Evolutionary conservation across 306 rosid genomes (phyloP).

Genomic region (Malus asiatica): DNA sequence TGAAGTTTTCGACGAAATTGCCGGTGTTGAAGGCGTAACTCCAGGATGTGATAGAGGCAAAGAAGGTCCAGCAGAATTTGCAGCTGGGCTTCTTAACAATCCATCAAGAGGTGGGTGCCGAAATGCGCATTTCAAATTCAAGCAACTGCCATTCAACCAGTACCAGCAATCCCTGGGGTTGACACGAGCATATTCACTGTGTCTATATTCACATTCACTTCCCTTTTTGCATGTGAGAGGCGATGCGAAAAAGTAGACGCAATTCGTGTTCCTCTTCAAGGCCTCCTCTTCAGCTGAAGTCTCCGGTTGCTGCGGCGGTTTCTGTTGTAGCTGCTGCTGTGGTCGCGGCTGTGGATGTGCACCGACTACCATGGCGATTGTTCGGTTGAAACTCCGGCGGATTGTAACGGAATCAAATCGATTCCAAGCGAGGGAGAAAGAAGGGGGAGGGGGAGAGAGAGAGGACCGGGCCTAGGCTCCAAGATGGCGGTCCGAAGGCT

Average conservation of each 20-base stretch:
- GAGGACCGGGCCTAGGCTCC: too few species aligned
- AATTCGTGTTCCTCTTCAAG: slow-evolving; percentile 84
- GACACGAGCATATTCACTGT: slow-evolving; percentile 83
- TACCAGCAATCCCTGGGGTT: slow-evolving; percentile 96
- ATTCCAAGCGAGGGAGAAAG: background rate
- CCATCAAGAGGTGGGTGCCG: slow-evolving; percentile 97
- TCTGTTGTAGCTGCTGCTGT: slow-evolving; percentile 20
- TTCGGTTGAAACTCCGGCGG: slow-evolving; percentile 9
- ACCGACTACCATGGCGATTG: slow-evolving; percentile 62
- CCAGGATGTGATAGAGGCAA: slow-evolving; percentile 36
- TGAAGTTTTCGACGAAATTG: too few species aligned
- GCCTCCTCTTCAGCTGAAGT: slow-evolving; percentile 78
- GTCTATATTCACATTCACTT: slow-evolving; percentile 92
- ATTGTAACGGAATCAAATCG: slow-evolving; percentile 24
- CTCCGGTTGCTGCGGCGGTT: slow-evolving; percentile 26
- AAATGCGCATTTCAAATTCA: slow-evolving; percentile 85
- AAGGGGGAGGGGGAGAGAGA: background rate
- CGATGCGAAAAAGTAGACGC: slow-evolving; percentile 97
- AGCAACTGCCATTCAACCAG: slow-evolving; percentile 92
- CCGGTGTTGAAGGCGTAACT: slow-evolving; percentile 32
- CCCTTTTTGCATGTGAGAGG: slow-evolving; percentile 99
- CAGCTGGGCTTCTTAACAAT: slow-evolving; percentile 58
- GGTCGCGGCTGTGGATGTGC: slow-evolving; percentile 41
- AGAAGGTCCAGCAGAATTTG: slow-evolving; percentile 51
- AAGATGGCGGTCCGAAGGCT: too few species aligned